These are phyloP conservation scores for Phytopythium oedochilum DNA, from an alignment of 352 stramenopile species.

Conservation along the genomic window DNA sequence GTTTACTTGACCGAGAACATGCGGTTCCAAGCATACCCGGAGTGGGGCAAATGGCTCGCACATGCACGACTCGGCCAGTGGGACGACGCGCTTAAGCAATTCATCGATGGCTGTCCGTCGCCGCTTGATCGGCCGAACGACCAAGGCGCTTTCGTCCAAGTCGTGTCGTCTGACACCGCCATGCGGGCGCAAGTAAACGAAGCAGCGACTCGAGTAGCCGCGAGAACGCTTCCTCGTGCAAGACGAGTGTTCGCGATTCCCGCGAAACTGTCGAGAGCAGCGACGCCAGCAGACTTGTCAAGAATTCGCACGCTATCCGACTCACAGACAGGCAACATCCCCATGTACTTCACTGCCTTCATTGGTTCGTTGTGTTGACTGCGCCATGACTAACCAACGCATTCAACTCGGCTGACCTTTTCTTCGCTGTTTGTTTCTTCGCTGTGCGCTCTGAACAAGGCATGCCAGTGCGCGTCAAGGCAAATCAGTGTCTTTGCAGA, in stretches of 20 bases:
- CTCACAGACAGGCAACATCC: slow-evolving; percentile 5
- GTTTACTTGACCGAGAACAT: slow-evolving; percentile 17
- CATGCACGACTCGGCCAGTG: slow-evolving; percentile 9
- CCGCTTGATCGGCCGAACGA: too few relatives aligned
- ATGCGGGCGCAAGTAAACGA: background rate
- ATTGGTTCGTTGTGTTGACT: slow-evolving; percentile 4
- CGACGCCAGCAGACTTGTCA: too few relatives aligned
- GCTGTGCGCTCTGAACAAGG: too few relatives aligned
- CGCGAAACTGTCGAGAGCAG: background rate
- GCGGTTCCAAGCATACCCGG: slow-evolving; percentile 11
- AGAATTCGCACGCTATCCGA: too few relatives aligned
- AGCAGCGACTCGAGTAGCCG: background rate
- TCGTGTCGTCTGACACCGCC: slow-evolving; percentile 6
- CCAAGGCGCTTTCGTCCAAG: slow-evolving; percentile 3
- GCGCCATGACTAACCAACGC: too few relatives aligned
- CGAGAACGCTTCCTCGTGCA: background rate
- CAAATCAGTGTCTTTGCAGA: slow-evolving; percentile 10
- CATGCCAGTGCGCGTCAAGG: slow-evolving; percentile 10
- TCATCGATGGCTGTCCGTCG: too few relatives aligned
- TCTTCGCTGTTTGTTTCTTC: too few relatives aligned
- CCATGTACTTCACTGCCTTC: slow-evolving; percentile 4
- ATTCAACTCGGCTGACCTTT: too few relatives aligned
- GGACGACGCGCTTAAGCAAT: background rate
- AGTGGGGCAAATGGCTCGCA: slow-evolving; percentile 14
- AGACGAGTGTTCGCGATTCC: slow-evolving; percentile 1